phyloP scores from a whole-genome alignment of 2,329 filamentous ascomycete species.

The Calonectria hawksworthii region DNA sequence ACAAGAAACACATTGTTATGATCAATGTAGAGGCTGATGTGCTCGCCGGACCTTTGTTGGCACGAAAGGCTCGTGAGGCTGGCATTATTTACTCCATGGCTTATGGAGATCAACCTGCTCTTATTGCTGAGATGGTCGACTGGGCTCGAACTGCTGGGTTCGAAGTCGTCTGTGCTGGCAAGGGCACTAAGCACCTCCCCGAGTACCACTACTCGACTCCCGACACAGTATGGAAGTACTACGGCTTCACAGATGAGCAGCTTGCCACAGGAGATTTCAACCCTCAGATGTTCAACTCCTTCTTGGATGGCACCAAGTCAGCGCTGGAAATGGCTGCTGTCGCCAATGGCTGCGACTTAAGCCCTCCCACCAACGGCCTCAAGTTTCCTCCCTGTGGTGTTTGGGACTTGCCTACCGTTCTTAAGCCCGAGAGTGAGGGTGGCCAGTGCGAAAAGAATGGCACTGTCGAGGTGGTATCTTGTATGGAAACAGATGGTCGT shows the following conservation, averaged over 20 bases:
- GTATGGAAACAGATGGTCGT: conserved; percentile 58
- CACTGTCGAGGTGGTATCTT: conserved; percentile 60
- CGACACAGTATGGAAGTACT: conserved; percentile 61
- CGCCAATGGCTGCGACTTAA: conserved; percentile 59
- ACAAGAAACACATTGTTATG: conserved; percentile 64
- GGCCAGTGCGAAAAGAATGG: conserved; percentile 57
- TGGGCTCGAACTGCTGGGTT: conserved; percentile 58
- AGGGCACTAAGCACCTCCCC: conserved; percentile 61
- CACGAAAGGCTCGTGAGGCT: conserved; percentile 57
- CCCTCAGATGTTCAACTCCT: conserved; percentile 64
- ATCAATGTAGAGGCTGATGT: conserved; percentile 62
- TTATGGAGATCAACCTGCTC: conserved; percentile 60
- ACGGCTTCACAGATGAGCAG: conserved; percentile 61
- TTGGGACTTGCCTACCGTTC: conserved; percentile 56
- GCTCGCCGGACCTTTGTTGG: conserved; percentile 57
- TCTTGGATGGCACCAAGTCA: conserved; percentile 62
- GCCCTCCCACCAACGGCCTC: conserved; percentile 55
- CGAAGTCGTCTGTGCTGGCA: conserved; percentile 59
- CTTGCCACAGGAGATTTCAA: conserved; percentile 58
- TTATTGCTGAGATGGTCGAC: conserved; percentile 50
- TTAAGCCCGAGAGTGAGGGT: conserved; percentile 58
- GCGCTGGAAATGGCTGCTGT: conserved; percentile 63
- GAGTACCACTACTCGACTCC: conserved; percentile 61
- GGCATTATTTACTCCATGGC: conserved; percentile 63
- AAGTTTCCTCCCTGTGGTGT: conserved; percentile 59